Evolutionary conservation across 305 asterid genomes (phyloP), one percentile per base, ranked within the genome.

Genomic region (Fraxinus angustifolia): DNA sequence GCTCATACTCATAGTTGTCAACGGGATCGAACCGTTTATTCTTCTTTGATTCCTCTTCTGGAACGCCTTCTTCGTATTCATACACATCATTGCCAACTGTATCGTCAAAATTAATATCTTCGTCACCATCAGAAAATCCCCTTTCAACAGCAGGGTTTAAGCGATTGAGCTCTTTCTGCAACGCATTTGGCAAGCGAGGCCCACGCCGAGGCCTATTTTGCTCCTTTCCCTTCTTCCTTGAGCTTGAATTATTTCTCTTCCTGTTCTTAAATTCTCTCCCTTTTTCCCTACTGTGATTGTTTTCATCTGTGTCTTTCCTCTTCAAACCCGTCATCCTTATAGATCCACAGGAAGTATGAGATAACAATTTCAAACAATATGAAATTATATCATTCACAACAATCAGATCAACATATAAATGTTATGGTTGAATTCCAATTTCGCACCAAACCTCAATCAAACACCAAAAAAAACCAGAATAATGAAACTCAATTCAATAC

Each of bases 11-110:
- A 5, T 83, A 92, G 81, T 95, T 95, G 1, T 91, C 96, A 80
- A 95, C 96, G 34, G 91, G 82, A 70, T 94, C 99, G 62, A 86
- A 95, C n/a, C 98, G 90, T 84, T 75, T 85, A 73, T 94, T 95
- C 88, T 90, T 92, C 85, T 42, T 89, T 0, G 90, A 84, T 75
- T 95, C 99, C 87, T 95, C 99, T 87, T 91, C 93, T 1, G 99
- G 88, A 30, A 91, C 34, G 1, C 45, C 93, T 88, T 94, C 99
- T 82, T 92, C 98, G 12, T 91, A 94, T 45, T 94, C 99, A 79
- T 92, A 95, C 19, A 91, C 78, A 71, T 94, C 95, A 42, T 83
- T 83, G 6, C 58, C 84, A 16, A 65, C 71, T 8, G 17, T 86
- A 19, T 45, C 90, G 14, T 85, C 89, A n/a, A 80, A 85, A 78